These are phyloP conservation scores for Olyra latifolia DNA, from an alignment of 176 grass and related monocot species.

Conservation along the genomic window DNA sequence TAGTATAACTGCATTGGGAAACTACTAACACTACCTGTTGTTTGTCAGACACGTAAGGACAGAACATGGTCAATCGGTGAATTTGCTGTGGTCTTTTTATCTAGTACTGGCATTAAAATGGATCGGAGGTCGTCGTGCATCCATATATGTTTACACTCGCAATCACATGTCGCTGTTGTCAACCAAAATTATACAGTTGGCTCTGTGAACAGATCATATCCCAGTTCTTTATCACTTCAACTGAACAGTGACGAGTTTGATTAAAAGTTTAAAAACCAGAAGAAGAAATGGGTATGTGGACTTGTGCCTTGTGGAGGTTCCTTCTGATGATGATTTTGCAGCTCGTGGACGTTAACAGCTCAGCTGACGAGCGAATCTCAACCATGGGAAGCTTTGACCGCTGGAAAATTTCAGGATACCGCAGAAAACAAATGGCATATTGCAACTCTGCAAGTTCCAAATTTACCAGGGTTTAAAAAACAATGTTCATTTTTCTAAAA, in stretches of 20 bases:
- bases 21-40: too few relatives aligned
- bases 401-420: not conserved
- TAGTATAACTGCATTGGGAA: too few relatives aligned
- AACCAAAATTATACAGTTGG: not conserved
- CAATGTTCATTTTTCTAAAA: too few relatives aligned
- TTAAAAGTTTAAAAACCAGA: not conserved
- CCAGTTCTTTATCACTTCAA: not conserved
- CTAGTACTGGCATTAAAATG: too few relatives aligned
- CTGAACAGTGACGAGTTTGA: not conserved
- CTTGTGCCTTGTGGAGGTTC: too few relatives aligned
- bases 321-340: not conserved
- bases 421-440: not conserved
- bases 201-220: not conserved
- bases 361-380: conserved; percentile 10
- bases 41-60: too few relatives aligned
- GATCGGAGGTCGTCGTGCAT: not conserved
- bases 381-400: not conserved
- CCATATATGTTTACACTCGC: not conserved
- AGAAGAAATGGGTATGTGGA: not conserved
- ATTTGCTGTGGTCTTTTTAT: too few relatives aligned
- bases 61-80: too few relatives aligned
- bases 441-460: not conserved
- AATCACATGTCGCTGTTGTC: not conserved
- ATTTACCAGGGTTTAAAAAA: not conserved
- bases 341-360: conserved; percentile 5